Conservation (phyloP, 2,329 filamentous ascomycete genomes). For the Fusarium mangiferae region DNA sequence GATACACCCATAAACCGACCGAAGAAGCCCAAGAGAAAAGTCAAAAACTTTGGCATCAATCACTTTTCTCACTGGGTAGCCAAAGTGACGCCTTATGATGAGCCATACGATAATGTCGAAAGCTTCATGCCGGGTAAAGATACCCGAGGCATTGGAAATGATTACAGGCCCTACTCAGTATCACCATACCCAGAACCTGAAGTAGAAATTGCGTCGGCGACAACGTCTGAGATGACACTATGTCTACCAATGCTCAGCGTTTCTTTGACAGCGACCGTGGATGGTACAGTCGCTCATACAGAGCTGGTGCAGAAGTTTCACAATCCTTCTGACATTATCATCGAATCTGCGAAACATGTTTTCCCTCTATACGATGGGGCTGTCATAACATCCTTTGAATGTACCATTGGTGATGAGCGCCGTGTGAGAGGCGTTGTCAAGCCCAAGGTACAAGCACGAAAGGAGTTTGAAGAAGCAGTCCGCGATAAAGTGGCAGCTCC, state of each 20-base stretch:
- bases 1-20: background rate
- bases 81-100: background rate
- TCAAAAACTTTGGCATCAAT: rapidly evolving
- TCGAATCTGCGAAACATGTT: rapidly evolving
- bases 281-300: background rate
- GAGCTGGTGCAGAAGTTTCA: background rate
- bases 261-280: background rate
- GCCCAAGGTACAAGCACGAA: rapidly evolving
- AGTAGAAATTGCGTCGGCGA: rapidly evolving
- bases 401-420: background rate
- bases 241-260: background rate
- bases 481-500: background rate
- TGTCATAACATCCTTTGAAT: background rate
- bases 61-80: background rate
- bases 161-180: background rate
- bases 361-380: background rate
- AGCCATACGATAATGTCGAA: background rate
- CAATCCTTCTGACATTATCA: background rate
- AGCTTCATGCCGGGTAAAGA: background rate
- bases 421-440: background rate
- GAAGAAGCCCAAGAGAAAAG: background rate
- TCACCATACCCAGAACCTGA: rapidly evolving
- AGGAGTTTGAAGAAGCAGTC: background rate
- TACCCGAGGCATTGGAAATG: background rate
- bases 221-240: background rate